Evolutionary conservation across 345 rosid species (phyloP).

Genomic region (Psidium guajava): DNA sequence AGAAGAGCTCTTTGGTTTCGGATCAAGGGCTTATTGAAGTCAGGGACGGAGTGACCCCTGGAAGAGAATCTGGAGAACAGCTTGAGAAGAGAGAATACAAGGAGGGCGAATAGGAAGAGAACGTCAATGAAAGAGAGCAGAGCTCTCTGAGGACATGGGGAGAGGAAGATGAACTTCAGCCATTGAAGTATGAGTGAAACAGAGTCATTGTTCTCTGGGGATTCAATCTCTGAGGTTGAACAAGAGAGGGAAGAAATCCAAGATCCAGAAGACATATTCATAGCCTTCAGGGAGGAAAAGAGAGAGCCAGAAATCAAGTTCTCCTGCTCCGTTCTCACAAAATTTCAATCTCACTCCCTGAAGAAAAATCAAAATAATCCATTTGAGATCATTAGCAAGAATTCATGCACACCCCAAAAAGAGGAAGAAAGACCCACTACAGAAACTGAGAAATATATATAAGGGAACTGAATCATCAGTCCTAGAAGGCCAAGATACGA

Average conservation of each 20-base stretch:
- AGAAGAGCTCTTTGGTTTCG: slow-evolving; percentile 13
- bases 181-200: slow-evolving; percentile 39
- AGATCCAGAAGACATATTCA: slow-evolving; percentile 31
- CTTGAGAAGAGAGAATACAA: slow-evolving; percentile 35
- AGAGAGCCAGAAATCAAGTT: neutral
- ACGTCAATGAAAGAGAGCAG: slow-evolving; percentile 44
- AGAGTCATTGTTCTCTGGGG: slow-evolving; percentile 17
- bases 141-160: slow-evolving; percentile 76
- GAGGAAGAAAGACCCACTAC: neutral
- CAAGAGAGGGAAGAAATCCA: slow-evolving; percentile 59
- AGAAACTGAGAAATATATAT: neutral
- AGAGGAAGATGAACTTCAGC: slow-evolving; percentile 65
- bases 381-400: neutral
- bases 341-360: slow-evolving; percentile 8
- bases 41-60: slow-evolving; percentile 12
- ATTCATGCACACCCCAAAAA: neutral
- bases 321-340: neutral
- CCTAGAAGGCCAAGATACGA: neutral
- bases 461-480: neutral
- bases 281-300: neutral
- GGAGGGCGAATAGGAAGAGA: slow-evolving; percentile 37
- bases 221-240: slow-evolving; percentile 30
- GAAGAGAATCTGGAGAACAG: slow-evolving; percentile 28
- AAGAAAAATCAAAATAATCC: neutral
- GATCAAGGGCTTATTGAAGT: slow-evolving; percentile 50